Percentiles rank a stretch among this genome's conserved stretches.
These are phyloP conservation scores for Apiospora saccharicola DNA, from an alignment of 2,329 filamentous ascomycete genomes.

Conservation along the genomic window DNA sequence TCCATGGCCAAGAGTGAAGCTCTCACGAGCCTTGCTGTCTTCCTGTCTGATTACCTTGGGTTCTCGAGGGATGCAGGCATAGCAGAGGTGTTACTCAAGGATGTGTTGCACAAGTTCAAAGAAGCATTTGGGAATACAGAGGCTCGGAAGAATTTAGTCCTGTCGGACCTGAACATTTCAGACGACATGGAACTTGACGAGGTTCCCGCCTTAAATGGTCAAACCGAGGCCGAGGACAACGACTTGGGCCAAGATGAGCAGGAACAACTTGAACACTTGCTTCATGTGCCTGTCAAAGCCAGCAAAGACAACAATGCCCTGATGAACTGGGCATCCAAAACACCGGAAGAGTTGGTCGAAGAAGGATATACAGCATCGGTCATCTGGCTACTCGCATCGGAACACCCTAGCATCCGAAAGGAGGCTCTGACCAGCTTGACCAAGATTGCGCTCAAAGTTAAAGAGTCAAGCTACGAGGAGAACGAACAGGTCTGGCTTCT, in stretches of 20 bases:
- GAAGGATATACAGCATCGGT: conserved; percentile 76
- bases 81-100: conserved; percentile 52
- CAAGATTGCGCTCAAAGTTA: conserved; percentile 68
- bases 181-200: conserved; percentile 15
- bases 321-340: conserved; percentile 76
- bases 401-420: conserved; percentile 76
- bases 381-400: conserved; percentile 77
- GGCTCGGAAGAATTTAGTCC: conserved; percentile 42
- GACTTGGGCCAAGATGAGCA: conserved; percentile 43
- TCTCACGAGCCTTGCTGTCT: conserved; percentile 58
- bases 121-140: conserved; percentile 46
- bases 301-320: conserved; percentile 64
- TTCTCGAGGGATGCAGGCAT: conserved; percentile 61
- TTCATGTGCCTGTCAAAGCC: conserved; percentile 55
- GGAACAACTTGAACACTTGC: conserved; percentile 57
- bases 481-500: conserved; percentile 82
- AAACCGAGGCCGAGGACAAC: conserved; percentile 25
- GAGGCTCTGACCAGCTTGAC: conserved; percentile 77
- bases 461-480: conserved; percentile 76
- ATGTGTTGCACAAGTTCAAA: conserved; percentile 52
- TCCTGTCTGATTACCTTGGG: conserved; percentile 66
- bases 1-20: conserved; percentile 51
- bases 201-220: neutral
- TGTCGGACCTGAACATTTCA: conserved; percentile 31
- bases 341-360: conserved; percentile 79